phyloP scores from a whole-genome alignment of 1,284 basidiomycete species.

The Ustilago lituana region DNA sequence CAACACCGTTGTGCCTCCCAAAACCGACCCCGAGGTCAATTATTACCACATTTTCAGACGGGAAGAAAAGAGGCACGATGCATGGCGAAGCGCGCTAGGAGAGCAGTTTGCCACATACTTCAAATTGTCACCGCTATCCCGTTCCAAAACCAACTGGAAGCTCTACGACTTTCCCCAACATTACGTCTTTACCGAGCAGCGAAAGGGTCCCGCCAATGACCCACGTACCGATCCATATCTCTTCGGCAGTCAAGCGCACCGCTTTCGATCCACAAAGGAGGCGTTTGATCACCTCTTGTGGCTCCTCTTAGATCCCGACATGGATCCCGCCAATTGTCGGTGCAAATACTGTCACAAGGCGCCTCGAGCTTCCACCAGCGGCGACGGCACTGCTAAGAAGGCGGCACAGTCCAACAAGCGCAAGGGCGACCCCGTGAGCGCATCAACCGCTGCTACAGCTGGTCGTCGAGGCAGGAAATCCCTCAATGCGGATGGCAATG shows the following conservation, averaged over 20 bases:
- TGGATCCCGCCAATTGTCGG: conserved; percentile 33
- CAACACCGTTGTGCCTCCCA: conserved; percentile 33
- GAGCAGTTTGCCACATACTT: conserved; percentile 37
- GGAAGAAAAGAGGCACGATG: conserved; percentile 30
- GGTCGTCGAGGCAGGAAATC: conserved; percentile 11
- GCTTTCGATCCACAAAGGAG: conserved; percentile 52
- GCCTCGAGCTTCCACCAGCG: conserved; percentile 11
- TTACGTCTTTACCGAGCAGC: conserved; percentile 54
- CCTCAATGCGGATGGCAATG: conserved; percentile 6
- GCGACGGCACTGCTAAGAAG: conserved; percentile 15
- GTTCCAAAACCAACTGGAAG: conserved; percentile 39
- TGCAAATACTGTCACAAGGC: conserved; percentile 55
- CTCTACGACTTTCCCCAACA: conserved; percentile 49
- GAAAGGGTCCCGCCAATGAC: conserved; percentile 38
- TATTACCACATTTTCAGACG: conserved; percentile 46
- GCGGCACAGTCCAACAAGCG: conserved; percentile 17
- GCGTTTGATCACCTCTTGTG: conserved; percentile 42
- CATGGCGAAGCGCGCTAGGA: conserved; percentile 40
- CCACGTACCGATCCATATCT: conserved; percentile 54
- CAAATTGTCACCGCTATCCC: conserved; percentile 26
- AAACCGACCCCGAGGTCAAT: conserved; percentile 45
- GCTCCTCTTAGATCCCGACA: conserved; percentile 43
- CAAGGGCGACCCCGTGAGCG: conserved; percentile 21
- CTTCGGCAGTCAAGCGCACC: conserved; percentile 42
- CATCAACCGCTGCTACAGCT: conserved; percentile 20